These are phyloP conservation scores for Coprinopsis cinerea DNA, from an alignment of 768 basidiomycete species.

Conservation along the genomic window DNA sequence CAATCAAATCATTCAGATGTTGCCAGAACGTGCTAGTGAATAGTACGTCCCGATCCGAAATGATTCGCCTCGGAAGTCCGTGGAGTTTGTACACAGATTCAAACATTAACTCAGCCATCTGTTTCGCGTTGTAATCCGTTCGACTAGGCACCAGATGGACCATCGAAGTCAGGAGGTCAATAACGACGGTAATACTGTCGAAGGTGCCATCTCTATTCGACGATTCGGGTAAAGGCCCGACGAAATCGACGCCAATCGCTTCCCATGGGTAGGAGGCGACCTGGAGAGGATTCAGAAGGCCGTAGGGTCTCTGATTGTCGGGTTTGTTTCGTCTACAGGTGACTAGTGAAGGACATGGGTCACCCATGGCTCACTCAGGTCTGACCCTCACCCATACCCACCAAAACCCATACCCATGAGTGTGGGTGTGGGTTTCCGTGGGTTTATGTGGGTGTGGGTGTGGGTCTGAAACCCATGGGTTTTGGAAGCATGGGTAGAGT, in stretches of 20 bases:
- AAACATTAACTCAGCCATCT: constrained; percentile 13
- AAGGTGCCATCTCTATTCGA: constrained; percentile 18
- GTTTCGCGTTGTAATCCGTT: constrained; percentile 3
- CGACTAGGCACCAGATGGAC: constrained; percentile 11
- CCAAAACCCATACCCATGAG: too few relatives aligned
- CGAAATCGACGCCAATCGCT: constrained; percentile 11
- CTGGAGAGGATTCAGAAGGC: constrained; percentile 10
- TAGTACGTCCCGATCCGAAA: constrained; percentile 9
- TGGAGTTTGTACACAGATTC: constrained; percentile 9
- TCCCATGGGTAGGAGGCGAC: constrained; percentile 7
- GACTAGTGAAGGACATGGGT: too few relatives aligned
- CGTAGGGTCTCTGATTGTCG: constrained; percentile 9
- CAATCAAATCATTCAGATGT: constrained; percentile 9
- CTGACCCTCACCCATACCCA: too few relatives aligned
- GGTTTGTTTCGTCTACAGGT: constrained; percentile 10
- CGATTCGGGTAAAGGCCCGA: constrained; percentile 16
- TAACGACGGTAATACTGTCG: constrained; percentile 11
- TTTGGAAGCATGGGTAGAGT: too few relatives aligned
- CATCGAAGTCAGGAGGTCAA: constrained; percentile 10
- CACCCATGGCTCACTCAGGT: too few relatives aligned
- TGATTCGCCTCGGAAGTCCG: constrained; percentile 10
- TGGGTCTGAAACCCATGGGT: too few relatives aligned
- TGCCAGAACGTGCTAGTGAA: constrained; percentile 14
- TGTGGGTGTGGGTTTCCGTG: too few relatives aligned
- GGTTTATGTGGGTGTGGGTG: too few relatives aligned